Evolutionary conservation across 441 rosid species (phyloP), one percentile per base, ranked within the genome.

Genomic region (Croton setiger): DNA sequence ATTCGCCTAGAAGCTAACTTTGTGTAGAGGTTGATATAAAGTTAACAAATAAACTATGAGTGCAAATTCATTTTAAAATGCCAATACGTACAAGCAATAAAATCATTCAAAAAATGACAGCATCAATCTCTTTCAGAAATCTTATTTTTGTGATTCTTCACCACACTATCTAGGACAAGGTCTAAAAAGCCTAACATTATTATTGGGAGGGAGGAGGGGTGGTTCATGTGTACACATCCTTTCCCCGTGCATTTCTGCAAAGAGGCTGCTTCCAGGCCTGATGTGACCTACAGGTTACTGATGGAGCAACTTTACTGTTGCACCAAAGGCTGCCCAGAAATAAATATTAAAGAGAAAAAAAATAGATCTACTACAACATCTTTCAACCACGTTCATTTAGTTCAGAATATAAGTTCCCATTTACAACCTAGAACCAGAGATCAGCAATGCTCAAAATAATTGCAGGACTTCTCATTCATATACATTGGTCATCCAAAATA

Each of bases 101-200:
- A 21, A 70, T 53, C 43, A 63, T n/a, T 39, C 62, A 62, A 41
- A 53, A 53, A 21, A 61, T 17, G 27, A 41, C 60, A 62, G 7
- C 47, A 70, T 45, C 52, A 37, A 47, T 37, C 41, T 15, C 37
- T 44, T 43, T 4, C 18, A 10, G 5, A 10, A 41, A 67, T 31
- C 63, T 56, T 18, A 56, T 60, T 6, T 45, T n/a, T 4, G 27
- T 21, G 14, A 6, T 36, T 17, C 8, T 33, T 33, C 23, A 53
- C 10, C 14, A 36, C 43, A 15, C 37, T 36, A 53, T 61, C 60
- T 31, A 17, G 68, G 57, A 48, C 27, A 65, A 3, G 2, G 18
- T 18, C 36, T 54, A 0, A 15, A 41, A 21, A 37, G 10, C 31
- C 31, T 17, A 51, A 31, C 13, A 18, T 52, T 65, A 18, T 9